Conservation (phyloP, 2,329 filamentous ascomycete genomes). For the Orbilia blumenaviensis region DNA sequence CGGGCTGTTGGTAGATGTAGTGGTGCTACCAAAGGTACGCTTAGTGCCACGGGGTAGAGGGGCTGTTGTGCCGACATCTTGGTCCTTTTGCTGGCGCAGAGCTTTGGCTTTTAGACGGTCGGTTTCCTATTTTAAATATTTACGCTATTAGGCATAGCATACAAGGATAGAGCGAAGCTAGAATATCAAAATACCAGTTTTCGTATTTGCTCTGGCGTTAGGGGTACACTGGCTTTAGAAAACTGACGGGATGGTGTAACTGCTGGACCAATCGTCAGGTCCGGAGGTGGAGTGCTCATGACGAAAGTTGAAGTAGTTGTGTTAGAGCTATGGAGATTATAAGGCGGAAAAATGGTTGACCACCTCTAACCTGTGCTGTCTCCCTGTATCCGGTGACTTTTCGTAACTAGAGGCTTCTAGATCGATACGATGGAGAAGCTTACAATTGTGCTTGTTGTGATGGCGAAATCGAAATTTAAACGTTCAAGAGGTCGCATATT, state of each 20-base stretch:
- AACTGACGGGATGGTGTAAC: slow-evolving; percentile 42
- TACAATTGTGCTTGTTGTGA: too few relatives aligned
- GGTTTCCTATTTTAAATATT: slow-evolving; percentile 77
- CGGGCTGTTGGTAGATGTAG: slow-evolving; percentile 68
- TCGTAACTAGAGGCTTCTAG: not conserved
- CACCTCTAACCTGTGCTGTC: too few relatives aligned
- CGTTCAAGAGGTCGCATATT: too few relatives aligned
- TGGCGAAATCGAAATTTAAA: too few relatives aligned
- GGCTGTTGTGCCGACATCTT: slow-evolving; percentile 68
- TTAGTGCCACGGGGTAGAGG: slow-evolving; percentile 73
- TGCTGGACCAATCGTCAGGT: slow-evolving; percentile 23
- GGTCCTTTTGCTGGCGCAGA: slow-evolving; percentile 73
- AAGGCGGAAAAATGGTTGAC: not conserved
- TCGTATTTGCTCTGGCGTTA: slow-evolving; percentile 46
- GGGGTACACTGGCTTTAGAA: slow-evolving; percentile 26
- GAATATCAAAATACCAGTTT: slow-evolving; percentile 23
- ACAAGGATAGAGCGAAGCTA: not conserved
- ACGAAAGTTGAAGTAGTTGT: not conserved
- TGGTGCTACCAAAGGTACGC: slow-evolving; percentile 73
- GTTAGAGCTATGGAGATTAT: not conserved
- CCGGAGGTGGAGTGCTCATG: slow-evolving; percentile 43
- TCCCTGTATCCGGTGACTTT: too few relatives aligned
- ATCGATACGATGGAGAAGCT: not conserved
- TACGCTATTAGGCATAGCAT: not conserved
- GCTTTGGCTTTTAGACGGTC: slow-evolving; percentile 89